Evolutionary conservation across 164 flowering plant species (phyloP), one percentile per base, ranked within the genome.

Genomic region (Macadamia integrifolia): DNA sequence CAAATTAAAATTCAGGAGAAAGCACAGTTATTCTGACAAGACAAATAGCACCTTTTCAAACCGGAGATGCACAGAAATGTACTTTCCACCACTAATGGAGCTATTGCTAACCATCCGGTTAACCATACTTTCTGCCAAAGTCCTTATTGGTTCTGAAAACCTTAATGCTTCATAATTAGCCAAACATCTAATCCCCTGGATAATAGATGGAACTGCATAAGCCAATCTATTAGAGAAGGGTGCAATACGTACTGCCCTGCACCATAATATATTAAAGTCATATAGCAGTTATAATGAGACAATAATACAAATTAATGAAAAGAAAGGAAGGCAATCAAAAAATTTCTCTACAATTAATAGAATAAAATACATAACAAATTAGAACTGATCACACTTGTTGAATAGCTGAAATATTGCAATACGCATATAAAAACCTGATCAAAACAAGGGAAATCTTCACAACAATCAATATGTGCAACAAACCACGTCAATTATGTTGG

Each of bases 151-250:
- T 71, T 82, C 77, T 63, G 99, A 85, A 78, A 94, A 94, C 68
- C 90, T 81, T 56, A 94, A 78, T 50, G 97, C 96, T 80, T 89
- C 88, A 76, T 80, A 92, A 78, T 94, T 94, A 71, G 93, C 85
- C 59, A 88, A 76, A 84, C 99, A 94, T 76, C 99, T 84, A 64
- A 94, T 85, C 46, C 79, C 80, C 80, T 94, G 99, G 65, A 88
- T 74, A 61, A 79, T 58, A 65, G 88, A 77, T 64, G 96, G 89
- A 78, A 89, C 97, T 49, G 82, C 83, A 75, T 85, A 85, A 61
- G 99, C 93, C 84, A 94, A 73, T 77, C 97, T 87, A 77, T 92
- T 94, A 66, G 99, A 89, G 72, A 94, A 94, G n/a, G 99, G 97
- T 28, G 98, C 97, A 76, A 94, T 85, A 1, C 97, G 88, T 23